Conservation (phyloP, 2,329 filamentous ascomycete species). For the Coniella lustricola region DNA sequence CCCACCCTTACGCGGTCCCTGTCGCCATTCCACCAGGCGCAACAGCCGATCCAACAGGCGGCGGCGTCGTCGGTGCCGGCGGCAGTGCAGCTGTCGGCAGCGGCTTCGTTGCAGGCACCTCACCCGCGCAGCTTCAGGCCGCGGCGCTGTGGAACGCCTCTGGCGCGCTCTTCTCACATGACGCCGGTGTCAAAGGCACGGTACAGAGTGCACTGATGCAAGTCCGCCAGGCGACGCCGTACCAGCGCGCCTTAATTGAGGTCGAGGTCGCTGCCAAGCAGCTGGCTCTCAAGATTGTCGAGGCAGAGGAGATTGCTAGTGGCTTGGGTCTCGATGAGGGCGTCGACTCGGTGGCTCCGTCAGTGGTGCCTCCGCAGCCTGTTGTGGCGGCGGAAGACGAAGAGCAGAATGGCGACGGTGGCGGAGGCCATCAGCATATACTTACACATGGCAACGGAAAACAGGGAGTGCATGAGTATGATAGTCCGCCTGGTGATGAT, state of each 20-base stretch:
- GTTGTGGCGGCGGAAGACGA: not conserved
- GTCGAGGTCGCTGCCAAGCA: conserved; percentile 49
- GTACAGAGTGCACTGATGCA: conserved; percentile 40
- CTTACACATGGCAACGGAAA: conserved; percentile 1
- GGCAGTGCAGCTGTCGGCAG: not conserved
- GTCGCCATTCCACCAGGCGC: conserved; percentile 5
- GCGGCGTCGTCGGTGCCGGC: conserved; percentile 3
- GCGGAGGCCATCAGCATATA: not conserved
- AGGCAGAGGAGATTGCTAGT: conserved; percentile 40
- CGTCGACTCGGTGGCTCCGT: conserved; percentile 8
- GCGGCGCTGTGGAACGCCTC: conserved; percentile 16
- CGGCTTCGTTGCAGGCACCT: conserved; percentile 9
- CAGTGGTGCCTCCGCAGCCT: not conserved
- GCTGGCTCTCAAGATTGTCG: conserved; percentile 44
- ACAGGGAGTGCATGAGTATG: conserved; percentile 7
- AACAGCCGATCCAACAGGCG: conserved; percentile 19
- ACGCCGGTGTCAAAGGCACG: conserved; percentile 35
- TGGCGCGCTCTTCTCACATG: conserved; percentile 21
- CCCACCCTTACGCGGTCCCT: conserved; percentile 14
- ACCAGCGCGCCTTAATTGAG: conserved; percentile 40
- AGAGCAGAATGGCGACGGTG: conserved; percentile 10
- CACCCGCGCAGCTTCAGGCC: conserved; percentile 14
- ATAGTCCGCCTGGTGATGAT: conserved; percentile 4
- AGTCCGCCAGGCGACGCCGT: conserved; percentile 35
- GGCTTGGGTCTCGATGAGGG: conserved; percentile 21